A percentile compares a stretch with the other conserved stretches of the same genome.
These are phyloP conservation scores for Begonia loranthoides DNA, from an alignment of 306 rosid genomes.

Conservation along the genomic window DNA sequence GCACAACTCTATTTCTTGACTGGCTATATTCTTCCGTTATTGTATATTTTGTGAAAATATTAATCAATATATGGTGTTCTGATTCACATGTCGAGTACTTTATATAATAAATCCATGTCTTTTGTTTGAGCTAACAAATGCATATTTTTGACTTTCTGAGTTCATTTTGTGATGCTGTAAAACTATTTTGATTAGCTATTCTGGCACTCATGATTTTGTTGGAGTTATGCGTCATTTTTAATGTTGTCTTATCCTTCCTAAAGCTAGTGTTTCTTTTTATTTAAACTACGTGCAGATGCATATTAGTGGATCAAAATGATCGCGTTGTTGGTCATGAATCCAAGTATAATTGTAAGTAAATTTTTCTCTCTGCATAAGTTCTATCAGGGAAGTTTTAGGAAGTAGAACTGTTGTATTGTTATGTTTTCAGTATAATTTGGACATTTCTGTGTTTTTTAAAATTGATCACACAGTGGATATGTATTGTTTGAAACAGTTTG, in stretches of 20 bases:
- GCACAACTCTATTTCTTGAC: too few relatives aligned
- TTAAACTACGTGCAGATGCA: conserved; percentile 51
- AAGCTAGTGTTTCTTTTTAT: conserved; percentile 8
- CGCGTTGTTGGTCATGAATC: conserved; percentile 80
- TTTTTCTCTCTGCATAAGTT: not conserved
- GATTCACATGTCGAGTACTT: too few relatives aligned
- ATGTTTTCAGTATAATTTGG: not conserved
- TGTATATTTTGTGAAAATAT: too few relatives aligned
- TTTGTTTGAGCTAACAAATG: not conserved
- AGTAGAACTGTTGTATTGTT: not conserved
- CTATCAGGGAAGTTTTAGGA: not conserved
- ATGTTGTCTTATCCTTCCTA: not conserved
- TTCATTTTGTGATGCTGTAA: not conserved
- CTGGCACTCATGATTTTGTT: not conserved
- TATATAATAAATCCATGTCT: not conserved
- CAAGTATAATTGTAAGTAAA: conserved; percentile 80
- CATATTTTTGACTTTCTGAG: not conserved
- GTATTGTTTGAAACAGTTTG: not conserved
- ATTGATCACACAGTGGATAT: too few relatives aligned
- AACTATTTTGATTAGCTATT: not conserved
- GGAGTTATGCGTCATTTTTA: not conserved
- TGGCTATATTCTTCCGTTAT: too few relatives aligned
- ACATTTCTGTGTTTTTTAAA: too few relatives aligned
- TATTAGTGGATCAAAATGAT: conserved; percentile 91
- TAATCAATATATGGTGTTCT: too few relatives aligned